Conservation (phyloP, 139 green algal species). For the Desmodesmus armatus region DNA sequence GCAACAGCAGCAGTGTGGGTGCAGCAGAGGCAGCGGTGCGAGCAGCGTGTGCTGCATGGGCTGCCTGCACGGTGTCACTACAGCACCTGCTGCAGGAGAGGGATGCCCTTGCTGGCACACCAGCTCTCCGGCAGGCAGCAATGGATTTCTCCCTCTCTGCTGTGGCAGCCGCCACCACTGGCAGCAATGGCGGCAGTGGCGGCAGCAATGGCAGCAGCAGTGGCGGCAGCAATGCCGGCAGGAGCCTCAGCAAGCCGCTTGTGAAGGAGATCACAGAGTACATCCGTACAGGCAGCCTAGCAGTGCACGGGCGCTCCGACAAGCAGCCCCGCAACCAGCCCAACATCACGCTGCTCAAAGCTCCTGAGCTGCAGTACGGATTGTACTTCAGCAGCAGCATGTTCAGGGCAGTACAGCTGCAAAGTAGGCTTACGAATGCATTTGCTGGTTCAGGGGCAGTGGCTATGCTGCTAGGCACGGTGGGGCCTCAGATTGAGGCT, state of each 20-base stretch:
- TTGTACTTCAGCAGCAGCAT: constrained; percentile 49
- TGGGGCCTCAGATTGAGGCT: constrained; percentile 29
- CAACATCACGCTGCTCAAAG: constrained; percentile 43
- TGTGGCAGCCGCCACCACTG: background rate
- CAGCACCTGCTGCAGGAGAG: constrained; percentile 7
- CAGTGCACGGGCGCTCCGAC: background rate
- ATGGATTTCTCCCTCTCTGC: constrained; percentile 3
- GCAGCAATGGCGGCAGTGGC: background rate
- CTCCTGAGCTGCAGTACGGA: constrained; percentile 48
- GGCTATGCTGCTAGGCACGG: background rate
- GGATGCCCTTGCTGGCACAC: background rate
- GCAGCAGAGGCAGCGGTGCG: background rate
- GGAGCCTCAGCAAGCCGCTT: too few species aligned
- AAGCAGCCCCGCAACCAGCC: background rate
- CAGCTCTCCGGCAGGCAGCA: background rate
- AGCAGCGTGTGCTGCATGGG: constrained; percentile 9
- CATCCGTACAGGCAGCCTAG: background rate
- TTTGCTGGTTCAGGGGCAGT: background rate
- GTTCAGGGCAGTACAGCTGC: constrained; percentile 45
- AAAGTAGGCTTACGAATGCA: too few species aligned
- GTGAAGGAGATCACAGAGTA: background rate
- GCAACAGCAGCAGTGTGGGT: too few species aligned
- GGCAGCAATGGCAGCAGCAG: too few species aligned
- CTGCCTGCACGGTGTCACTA: constrained; percentile 20
- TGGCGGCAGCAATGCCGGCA: too few species aligned